Conservation (phyloP, 305 asterid species). For the Euphrasia arctica region DNA sequence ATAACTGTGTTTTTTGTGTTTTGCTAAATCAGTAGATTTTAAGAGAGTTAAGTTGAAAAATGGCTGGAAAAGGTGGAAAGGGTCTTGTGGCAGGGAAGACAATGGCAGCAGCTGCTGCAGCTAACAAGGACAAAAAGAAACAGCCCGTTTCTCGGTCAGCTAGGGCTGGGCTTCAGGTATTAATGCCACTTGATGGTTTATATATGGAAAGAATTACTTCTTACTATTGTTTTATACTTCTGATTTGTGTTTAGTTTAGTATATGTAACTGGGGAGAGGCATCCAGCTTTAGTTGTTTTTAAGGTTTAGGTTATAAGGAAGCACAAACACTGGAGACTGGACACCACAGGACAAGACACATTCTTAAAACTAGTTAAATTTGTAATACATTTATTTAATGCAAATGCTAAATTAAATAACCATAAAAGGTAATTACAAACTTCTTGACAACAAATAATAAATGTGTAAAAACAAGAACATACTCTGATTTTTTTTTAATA, state of each 20-base stretch:
- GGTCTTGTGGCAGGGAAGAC: constrained; percentile 95
- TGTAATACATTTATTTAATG: too few relatives aligned
- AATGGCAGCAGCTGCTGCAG: constrained; percentile 69
- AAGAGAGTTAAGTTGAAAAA: constrained; percentile 19
- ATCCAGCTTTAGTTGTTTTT: neutral
- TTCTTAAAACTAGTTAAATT: too few relatives aligned
- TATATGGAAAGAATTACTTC: neutral
- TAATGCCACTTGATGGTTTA: neutral
- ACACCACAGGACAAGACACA: too few relatives aligned
- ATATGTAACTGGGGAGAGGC: neutral
- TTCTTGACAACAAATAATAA: too few relatives aligned
- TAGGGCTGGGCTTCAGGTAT: constrained; percentile 97
- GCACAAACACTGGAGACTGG: neutral
- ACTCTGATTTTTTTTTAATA: too few relatives aligned
- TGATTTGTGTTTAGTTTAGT: neutral
- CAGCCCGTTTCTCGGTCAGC: constrained; percentile 82
- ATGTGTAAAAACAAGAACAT: too few relatives aligned
- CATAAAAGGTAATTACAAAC: too few relatives aligned
- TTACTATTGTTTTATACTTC: neutral
- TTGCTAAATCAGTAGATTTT: neutral
- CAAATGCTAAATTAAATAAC: neutral
- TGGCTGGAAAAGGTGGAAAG: constrained; percentile 99
- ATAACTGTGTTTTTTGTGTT: neutral
- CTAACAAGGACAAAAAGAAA: constrained; percentile 88
- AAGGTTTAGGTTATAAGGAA: too few relatives aligned